Evolutionary conservation across 2,329 filamentous ascomycete genomes (phyloP).

Genomic region (Penicillium sp.): DNA sequence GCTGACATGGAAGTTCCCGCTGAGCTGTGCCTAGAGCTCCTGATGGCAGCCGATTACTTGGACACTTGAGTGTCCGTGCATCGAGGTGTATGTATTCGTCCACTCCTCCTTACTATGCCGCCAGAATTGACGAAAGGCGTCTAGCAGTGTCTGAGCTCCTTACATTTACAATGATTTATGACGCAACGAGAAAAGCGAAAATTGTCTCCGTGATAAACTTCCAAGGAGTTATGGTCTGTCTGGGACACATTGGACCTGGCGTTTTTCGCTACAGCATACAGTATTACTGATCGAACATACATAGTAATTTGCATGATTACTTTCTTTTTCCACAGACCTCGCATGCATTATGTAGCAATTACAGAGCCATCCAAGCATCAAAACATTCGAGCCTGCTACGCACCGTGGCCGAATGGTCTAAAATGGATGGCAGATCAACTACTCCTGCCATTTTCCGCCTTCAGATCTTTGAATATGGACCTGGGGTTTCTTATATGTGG

Average conservation of each 20-base stretch:
- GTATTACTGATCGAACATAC: background rate
- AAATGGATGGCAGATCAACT: slow-evolving; percentile 49
- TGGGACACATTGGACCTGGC: background rate
- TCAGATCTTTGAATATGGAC: background rate
- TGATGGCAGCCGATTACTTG: slow-evolving; percentile 68
- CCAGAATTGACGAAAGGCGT: background rate
- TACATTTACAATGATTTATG: slow-evolving; percentile 12
- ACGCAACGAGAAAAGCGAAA: slow-evolving; percentile 8
- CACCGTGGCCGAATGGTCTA: slow-evolving; percentile 47
- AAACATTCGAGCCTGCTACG: slow-evolving; percentile 27
- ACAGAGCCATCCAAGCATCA: slow-evolving; percentile 39
- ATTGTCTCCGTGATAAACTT: background rate
- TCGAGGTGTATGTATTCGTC: background rate
- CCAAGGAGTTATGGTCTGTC: slow-evolving; percentile 11
- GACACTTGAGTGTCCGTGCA: slow-evolving; percentile 38
- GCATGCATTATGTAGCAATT: background rate
- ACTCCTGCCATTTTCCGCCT: slow-evolving; percentile 18
- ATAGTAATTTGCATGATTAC: background rate
- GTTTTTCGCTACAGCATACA: background rate
- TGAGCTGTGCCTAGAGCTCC: slow-evolving; percentile 63
- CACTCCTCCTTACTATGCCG: background rate
- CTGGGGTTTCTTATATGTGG: slow-evolving; percentile 7
- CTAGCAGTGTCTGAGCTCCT: background rate
- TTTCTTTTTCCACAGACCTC: background rate
- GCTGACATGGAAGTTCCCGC: slow-evolving; percentile 67